These are phyloP conservation scores for Besnoitia besnoiti DNA, from an alignment of 169 alveolate species.

Conservation along the genomic window DNA sequence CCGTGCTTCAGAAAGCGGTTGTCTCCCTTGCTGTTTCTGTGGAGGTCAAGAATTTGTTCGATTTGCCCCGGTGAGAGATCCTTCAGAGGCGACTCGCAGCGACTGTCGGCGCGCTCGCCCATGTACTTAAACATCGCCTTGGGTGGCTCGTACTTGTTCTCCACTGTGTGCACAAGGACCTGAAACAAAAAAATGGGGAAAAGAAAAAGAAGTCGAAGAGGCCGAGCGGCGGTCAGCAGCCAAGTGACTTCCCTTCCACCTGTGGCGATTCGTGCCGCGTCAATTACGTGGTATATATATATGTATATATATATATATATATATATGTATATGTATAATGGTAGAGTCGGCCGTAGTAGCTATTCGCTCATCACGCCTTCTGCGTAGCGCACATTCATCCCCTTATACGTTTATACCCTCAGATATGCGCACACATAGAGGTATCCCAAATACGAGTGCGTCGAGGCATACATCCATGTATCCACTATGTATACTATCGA, in stretches of 20 bases:
- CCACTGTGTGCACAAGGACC: slow-evolving; percentile 20
- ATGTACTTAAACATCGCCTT: slow-evolving; percentile 10
- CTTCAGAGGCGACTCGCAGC: slow-evolving; percentile 81
- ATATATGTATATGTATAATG: too few species aligned
- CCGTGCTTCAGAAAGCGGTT: slow-evolving; percentile 70
- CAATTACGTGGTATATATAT: not conserved
- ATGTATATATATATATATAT: not conserved
- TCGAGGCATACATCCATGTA: too few species aligned
- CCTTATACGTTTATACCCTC: too few species aligned
- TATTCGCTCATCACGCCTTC: too few species aligned
- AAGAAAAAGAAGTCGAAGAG: not conserved
- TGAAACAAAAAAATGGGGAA: not conserved
- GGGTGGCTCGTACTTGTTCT: slow-evolving; percentile 15
- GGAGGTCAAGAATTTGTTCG: slow-evolving; percentile 67
- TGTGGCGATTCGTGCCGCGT: not conserved
- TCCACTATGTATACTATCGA: too few species aligned
- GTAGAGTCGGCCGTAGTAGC: too few species aligned
- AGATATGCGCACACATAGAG: too few species aligned
- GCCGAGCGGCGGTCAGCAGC: too few species aligned
- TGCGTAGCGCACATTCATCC: too few species aligned
- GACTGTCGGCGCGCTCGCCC: slow-evolving; percentile 18
- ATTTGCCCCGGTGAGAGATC: slow-evolving; percentile 80
- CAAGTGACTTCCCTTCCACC: too few species aligned
- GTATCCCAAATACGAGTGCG: too few species aligned
- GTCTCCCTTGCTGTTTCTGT: slow-evolving; percentile 67